These are phyloP conservation scores for Alternaria infectoria DNA, from an alignment of 2,329 filamentous ascomycete genomes.

Conservation along the genomic window DNA sequence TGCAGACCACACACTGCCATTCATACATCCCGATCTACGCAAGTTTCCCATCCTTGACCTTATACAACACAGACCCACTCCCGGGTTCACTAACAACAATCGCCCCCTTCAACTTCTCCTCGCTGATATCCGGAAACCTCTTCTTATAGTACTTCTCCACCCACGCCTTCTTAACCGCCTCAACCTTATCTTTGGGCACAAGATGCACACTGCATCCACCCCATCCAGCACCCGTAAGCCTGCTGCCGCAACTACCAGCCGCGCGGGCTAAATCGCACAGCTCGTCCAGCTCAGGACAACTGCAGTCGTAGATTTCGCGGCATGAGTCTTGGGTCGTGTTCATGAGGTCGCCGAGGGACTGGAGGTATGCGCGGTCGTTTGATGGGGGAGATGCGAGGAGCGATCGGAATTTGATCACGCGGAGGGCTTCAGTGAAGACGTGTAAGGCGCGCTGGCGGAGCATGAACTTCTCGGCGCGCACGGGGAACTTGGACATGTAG, in stretches of 20 bases:
- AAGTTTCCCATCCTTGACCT: constrained; percentile 40
- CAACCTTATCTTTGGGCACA: constrained; percentile 81
- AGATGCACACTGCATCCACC: constrained; percentile 95
- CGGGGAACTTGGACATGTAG: constrained; percentile 87
- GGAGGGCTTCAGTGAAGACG: constrained; percentile 86
- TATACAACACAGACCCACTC: constrained; percentile 62
- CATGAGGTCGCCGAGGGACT: constrained; percentile 78
- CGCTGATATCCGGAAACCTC: constrained; percentile 69
- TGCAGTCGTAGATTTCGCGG: constrained; percentile 87
- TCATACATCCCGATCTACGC: constrained; percentile 18
- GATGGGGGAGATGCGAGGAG: constrained; percentile 64
- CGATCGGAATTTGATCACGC: constrained; percentile 82
- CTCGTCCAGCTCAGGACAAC: constrained; percentile 88
- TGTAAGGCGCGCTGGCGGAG: constrained; percentile 87
- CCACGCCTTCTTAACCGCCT: constrained; percentile 77
- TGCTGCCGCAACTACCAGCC: constrained; percentile 82
- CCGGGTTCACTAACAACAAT: constrained; percentile 90
- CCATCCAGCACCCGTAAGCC: constrained; percentile 94
- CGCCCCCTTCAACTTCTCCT: constrained; percentile 76
- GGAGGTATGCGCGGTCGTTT: constrained; percentile 69
- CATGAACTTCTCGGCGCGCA: constrained; percentile 86
- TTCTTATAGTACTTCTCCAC: constrained; percentile 82
- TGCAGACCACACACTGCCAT: too few relatives aligned
- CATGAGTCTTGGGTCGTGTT: constrained; percentile 91
- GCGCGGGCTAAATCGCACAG: constrained; percentile 79